Conservation (phyloP, 305 asterid species). For the Solanum aculeatissimum region DNA sequence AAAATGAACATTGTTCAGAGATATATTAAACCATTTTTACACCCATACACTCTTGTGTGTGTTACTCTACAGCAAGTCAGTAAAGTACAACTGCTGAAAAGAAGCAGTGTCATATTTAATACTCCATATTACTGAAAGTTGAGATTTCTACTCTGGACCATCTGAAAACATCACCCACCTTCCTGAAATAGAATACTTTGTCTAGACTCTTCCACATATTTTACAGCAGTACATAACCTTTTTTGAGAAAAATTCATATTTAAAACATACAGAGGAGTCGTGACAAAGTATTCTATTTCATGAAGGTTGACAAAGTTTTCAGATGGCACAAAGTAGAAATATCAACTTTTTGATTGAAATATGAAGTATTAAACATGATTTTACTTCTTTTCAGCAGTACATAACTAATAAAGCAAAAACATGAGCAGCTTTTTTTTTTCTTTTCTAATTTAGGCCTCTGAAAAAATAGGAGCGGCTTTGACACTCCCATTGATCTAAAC, state of each 20-base stretch:
- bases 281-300: neutral
- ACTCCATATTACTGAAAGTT: neutral
- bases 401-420: neutral
- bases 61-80: neutral
- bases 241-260: neutral
- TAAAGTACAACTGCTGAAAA: neutral
- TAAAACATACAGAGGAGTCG: neutral
- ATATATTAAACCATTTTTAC: neutral
- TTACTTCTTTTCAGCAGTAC: neutral
- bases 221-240: neutral
- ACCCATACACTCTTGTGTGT: neutral
- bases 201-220: neutral
- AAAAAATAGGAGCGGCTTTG: neutral
- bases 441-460: neutral
- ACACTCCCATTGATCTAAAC: neutral
- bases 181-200: neutral
- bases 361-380: neutral
- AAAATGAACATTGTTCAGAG: neutral
- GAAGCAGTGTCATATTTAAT: neutral
- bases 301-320: neutral
- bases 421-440: neutral
- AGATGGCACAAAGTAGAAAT: neutral
- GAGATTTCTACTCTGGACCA: neutral
- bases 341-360: neutral
- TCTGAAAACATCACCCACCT: neutral